Percentiles rank a stretch among this genome's conserved stretches.
phyloP scores from a whole-genome alignment of 202 grass and related monocot genomes.

The Elaeis oleifera region DNA sequence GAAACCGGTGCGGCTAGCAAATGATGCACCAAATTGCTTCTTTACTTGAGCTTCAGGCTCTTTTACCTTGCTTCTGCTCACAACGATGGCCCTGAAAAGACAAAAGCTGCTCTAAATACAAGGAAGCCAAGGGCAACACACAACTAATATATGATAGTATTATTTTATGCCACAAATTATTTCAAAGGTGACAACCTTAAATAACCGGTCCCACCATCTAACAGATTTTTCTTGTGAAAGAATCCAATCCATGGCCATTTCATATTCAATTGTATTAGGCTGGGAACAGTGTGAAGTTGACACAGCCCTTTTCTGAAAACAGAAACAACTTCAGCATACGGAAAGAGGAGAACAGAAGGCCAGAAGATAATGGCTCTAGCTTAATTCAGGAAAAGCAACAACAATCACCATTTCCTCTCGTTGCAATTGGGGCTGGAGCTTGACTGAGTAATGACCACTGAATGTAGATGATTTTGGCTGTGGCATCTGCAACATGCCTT shows the following conservation, averaged over 20 bases:
- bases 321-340: not conserved
- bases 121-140: too few relatives aligned
- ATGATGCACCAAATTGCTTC: too few relatives aligned
- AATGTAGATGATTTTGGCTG: slow-evolving; percentile 37
- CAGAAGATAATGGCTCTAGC: not conserved
- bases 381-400: not conserved
- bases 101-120: too few relatives aligned
- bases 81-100: too few relatives aligned
- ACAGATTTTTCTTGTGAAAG: slow-evolving; percentile 38
- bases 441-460: slow-evolving; percentile 59
- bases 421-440: slow-evolving; percentile 36
- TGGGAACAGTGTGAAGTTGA: slow-evolving; percentile 96
- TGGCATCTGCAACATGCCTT: slow-evolving; percentile 71
- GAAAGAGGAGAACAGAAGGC: not conserved
- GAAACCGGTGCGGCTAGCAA: too few relatives aligned
- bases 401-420: slow-evolving; percentile 21
- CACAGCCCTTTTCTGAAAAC: slow-evolving; percentile 66
- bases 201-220: slow-evolving; percentile 30
- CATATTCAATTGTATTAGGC: slow-evolving; percentile 83
- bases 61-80: too few relatives aligned
- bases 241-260: slow-evolving; percentile 82
- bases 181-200: slow-evolving; percentile 32
- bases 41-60: too few relatives aligned
- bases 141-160: too few relatives aligned
- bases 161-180: too few relatives aligned